Conservation (phyloP, 2,329 filamentous ascomycete species). For the Talaromyces pinophilus region DNA sequence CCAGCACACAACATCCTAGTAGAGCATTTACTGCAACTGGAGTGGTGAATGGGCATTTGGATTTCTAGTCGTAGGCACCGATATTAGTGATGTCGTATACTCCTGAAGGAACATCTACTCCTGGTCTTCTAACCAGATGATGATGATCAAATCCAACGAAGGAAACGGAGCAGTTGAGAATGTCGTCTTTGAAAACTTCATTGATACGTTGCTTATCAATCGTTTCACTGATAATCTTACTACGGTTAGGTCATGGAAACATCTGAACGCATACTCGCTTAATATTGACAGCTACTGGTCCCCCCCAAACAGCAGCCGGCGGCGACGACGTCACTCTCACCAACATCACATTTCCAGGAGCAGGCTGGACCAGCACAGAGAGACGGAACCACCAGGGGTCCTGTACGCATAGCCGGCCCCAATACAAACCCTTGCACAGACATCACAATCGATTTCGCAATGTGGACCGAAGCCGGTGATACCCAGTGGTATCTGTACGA, state of each 20-base stretch:
- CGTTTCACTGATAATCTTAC: not conserved
- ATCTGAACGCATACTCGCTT: slow-evolving; percentile 55
- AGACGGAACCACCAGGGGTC: not conserved
- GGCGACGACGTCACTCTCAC: not conserved
- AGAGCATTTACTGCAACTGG: not conserved
- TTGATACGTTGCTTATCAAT: slow-evolving; percentile 31
- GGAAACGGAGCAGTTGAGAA: slow-evolving; percentile 51
- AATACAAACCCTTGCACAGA: not conserved
- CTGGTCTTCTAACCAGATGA: not conserved
- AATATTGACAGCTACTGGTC: not conserved
- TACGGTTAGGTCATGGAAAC: slow-evolving; percentile 47
- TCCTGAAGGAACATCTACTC: not conserved
- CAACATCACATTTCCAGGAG: not conserved
- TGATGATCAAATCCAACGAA: slow-evolving; percentile 55
- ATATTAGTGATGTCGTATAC: not conserved
- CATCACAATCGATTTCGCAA: not conserved
- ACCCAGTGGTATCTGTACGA: not conserved
- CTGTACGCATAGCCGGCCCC: not conserved
- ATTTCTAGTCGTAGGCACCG: not conserved
- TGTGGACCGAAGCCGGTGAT: not conserved
- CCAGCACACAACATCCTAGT: not conserved
- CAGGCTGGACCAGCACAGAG: not conserved
- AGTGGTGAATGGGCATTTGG: not conserved
- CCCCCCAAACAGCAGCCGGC: not conserved
- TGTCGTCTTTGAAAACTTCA: slow-evolving; percentile 53